Percentiles rank a stretch among this genome's conserved stretches.
phyloP scores from a whole-genome alignment of 164 flowering plant genomes.

The Berberis vulgaris region DNA sequence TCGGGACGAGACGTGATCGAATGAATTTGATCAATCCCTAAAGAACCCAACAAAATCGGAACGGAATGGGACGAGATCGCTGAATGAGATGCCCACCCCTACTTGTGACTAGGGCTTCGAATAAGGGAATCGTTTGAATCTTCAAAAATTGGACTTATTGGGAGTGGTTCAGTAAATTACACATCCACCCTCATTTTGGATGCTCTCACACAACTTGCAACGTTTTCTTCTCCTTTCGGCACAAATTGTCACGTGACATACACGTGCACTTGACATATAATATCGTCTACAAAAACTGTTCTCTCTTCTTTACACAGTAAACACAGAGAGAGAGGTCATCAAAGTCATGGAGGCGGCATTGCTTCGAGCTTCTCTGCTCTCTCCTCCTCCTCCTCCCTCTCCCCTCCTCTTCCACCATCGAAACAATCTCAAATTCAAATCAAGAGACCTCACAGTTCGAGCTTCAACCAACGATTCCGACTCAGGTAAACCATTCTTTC shows the following conservation, averaged over 20 bases:
- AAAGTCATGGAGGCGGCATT: slow-evolving; percentile 34
- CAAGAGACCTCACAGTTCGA: slow-evolving; percentile 30
- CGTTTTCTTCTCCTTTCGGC: neutral
- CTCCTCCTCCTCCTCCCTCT: slow-evolving; percentile 8
- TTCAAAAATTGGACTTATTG: no score
- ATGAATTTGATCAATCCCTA: no score
- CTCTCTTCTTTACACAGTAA: neutral
- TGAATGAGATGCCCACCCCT: no score
- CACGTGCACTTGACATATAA: no score
- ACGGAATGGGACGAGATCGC: no score
- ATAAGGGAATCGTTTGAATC: no score
- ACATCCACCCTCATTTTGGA: neutral
- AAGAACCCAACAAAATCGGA: no score
- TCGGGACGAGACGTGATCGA: no score
- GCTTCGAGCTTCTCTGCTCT: neutral
- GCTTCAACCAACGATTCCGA: slow-evolving; percentile 30
- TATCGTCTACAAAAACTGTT: no score
- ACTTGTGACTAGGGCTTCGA: no score
- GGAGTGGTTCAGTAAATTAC: no score
- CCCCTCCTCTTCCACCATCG: slow-evolving; percentile 9
- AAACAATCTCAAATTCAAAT: slow-evolving; percentile 23
- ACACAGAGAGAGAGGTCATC: neutral
- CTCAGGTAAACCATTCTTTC: slow-evolving; percentile 27
- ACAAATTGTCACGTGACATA: neutral
- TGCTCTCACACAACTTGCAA: neutral